Evolutionary conservation across 176 grass and related monocot genomes (phyloP), one percentile per base, ranked within the genome.

Genomic region (Eragrostis nindensis): DNA sequence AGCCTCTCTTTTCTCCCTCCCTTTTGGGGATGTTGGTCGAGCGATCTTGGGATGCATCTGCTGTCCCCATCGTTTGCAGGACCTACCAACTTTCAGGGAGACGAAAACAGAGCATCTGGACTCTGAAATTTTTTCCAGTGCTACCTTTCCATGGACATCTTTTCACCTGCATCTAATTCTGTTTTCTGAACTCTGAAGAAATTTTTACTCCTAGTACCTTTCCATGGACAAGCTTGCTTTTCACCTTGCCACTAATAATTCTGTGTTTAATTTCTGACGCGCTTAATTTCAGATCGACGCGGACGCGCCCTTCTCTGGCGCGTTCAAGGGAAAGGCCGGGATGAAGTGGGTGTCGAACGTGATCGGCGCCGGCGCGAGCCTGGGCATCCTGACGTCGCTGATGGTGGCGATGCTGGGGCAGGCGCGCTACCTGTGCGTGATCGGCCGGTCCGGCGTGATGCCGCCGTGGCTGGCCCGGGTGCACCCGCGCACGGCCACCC

Each of bases 321-420:
- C 95, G n/a, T 98, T 98, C 78, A 77, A 17, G 29, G 90, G 92
- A 18, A 80, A 81, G 24, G 57, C 67, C 2, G 83, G 86, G 7
- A 90, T 82, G 90, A 80, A 43, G 30, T 98, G 92, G 96, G 96
- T 88, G 68, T 99, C 96, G 9, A 99, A 95, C 62, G 88, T 95
- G 45, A 80, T 95, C 26, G 96, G 90, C 14, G 84, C 68, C 2
- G 96, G 96, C 6, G 96, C 96, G 0, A 90, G 96, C 78, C 86
- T 93, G 2, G 92, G 96, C 30, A 99, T 99, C 86, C 76, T 99
- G 48, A 95, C 96, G 59, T 99, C 96, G 41, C 85, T 99, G 7
- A 77, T 95, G 86, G 92, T 93, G 15, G 82, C 96, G n/a, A 99
- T 95, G 96, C 73, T 98, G 36, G 95, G 95, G 1, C 95, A 98